Percentiles rank a stretch among this genome's conserved stretches.
These are phyloP conservation scores for Aaosphaeria arxii DNA, from an alignment of 2,329 filamentous ascomycete genomes.

Conservation along the genomic window DNA sequence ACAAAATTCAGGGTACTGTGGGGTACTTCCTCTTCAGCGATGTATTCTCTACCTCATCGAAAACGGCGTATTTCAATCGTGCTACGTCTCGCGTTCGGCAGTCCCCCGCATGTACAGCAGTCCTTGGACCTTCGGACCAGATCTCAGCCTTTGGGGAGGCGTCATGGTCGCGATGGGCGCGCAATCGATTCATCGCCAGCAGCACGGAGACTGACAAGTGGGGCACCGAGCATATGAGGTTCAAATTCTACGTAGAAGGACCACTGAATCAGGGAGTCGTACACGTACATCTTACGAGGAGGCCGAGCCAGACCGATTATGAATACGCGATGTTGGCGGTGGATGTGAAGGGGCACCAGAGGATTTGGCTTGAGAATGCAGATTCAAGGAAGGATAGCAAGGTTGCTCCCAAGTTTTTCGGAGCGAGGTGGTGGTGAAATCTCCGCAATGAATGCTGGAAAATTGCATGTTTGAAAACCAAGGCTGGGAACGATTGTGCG, in stretches of 20 bases:
- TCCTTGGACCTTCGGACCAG: slow-evolving; percentile 71
- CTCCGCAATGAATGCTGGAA: background rate
- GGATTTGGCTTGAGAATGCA: slow-evolving; percentile 39
- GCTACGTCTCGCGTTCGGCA: slow-evolving; percentile 75
- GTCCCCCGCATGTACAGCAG: slow-evolving; percentile 65
- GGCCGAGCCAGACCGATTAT: slow-evolving; percentile 62
- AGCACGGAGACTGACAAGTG: slow-evolving; percentile 66
- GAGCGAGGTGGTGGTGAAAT: slow-evolving; percentile 33
- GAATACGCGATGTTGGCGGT: slow-evolving; percentile 78
- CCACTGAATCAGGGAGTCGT: slow-evolving; percentile 71
- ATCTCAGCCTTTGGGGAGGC: slow-evolving; percentile 81
- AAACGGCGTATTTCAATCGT: slow-evolving; percentile 83
- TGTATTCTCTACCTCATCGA: slow-evolving; percentile 62
- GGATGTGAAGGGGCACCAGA: slow-evolving; percentile 67
- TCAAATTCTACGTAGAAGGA: slow-evolving; percentile 85
- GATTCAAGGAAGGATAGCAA: slow-evolving; percentile 20
- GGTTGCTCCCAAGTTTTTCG: slow-evolving; percentile 35
- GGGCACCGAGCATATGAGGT: slow-evolving; percentile 76
- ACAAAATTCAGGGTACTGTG: slow-evolving; percentile 62
- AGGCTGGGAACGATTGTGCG: too few species aligned
- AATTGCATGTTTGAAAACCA: too few species aligned
- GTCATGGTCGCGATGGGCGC: slow-evolving; percentile 77
- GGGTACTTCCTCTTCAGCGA: slow-evolving; percentile 42
- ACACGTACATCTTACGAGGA: slow-evolving; percentile 73
- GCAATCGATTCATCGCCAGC: slow-evolving; percentile 59